Base-by-base conservation (phyloP, 176 grass and related monocot species). In the Oryza meyeriana region DNA sequence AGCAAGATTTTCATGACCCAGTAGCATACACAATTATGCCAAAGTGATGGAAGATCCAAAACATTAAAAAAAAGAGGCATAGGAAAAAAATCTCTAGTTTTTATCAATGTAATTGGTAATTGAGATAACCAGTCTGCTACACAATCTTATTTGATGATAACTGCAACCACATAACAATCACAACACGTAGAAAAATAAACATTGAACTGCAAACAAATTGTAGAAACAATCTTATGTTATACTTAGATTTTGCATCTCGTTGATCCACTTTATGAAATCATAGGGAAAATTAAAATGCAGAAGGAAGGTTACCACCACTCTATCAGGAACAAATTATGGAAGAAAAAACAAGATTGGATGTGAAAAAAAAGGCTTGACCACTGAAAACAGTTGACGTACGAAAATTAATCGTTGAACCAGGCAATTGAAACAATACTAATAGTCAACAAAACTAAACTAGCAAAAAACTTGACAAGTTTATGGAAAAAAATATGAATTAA, bases 181-280 rank as follows among this genome's bases (percentile, higher is more conserved):
- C 3, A 83, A 58, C 27, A 27, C 20, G 30, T 48, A 74, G 44
- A 6, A 74, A 65, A 41, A 41, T 1, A 70, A 38, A 36, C 34
- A 78, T 73, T 26, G 29, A 73, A 57, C 34, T 83, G 30, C 61
- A 79, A 27, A 24, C 6, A 87, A 87, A 77, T 77, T 30, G 27
- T 44, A 42, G 57, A 61, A 82, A 7, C 31, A 31, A 71, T 41
- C 34, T 27, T 85, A 71, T 36, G 26, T 39, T 31, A 48, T 8
- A 45, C 38, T 45, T n/a, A 59, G 16, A 64, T 65, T 83, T 74
- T 45, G 8, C 61, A 83, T 28, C 14, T 36, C 16, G 9, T 75
- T 24, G 18, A 58, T 30, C 72, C 20, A 35, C 40, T 65, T 52
- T 29, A 36, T 65, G 40, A 45, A 82, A 44, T 44, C 57, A 64